These are phyloP conservation scores for Staphylotrichum longicolle DNA, from an alignment of 495 filamentous ascomycete species.

Conservation along the genomic window DNA sequence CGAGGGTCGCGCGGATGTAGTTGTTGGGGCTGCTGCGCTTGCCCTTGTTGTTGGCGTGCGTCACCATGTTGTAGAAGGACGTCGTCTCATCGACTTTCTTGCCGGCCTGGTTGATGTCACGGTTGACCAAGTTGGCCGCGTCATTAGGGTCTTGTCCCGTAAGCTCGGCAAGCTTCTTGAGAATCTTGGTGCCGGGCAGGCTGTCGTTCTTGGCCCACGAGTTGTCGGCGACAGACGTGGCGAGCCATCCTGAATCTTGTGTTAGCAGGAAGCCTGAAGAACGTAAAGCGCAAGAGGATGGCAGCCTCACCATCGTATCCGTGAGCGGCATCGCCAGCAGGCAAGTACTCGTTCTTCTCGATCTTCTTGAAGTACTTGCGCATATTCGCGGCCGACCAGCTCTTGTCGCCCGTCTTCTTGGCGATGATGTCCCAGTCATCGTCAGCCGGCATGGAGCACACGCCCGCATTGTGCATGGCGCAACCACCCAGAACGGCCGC, in stretches of 20 bases:
- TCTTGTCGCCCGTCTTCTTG: slow-evolving; percentile 46
- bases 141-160: slow-evolving; percentile 38
- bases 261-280: neutral
- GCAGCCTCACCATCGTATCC: slow-evolving; percentile 38
- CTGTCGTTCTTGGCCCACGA: slow-evolving; percentile 34
- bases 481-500: slow-evolving; percentile 49
- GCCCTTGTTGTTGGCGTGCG: slow-evolving; percentile 40
- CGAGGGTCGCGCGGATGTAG: slow-evolving; percentile 45
- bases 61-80: slow-evolving; percentile 46
- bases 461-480: slow-evolving; percentile 51
- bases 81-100: slow-evolving; percentile 38
- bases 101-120: slow-evolving; percentile 43
- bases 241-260: slow-evolving; percentile 37
- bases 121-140: slow-evolving; percentile 31
- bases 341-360: slow-evolving; percentile 45
- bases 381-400: slow-evolving; percentile 48
- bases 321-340: slow-evolving; percentile 38
- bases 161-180: slow-evolving; percentile 33
- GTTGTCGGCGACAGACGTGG: slow-evolving; percentile 37
- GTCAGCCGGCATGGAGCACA: slow-evolving; percentile 42
- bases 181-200: slow-evolving; percentile 32
- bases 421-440: slow-evolving; percentile 48
- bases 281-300: neutral
- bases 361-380: slow-evolving; percentile 44
- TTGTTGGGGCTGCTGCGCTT: slow-evolving; percentile 45